Evolutionary conservation across 352 stramenopile genomes (phyloP).

Genomic region (Aphanomyces stellatus): DNA sequence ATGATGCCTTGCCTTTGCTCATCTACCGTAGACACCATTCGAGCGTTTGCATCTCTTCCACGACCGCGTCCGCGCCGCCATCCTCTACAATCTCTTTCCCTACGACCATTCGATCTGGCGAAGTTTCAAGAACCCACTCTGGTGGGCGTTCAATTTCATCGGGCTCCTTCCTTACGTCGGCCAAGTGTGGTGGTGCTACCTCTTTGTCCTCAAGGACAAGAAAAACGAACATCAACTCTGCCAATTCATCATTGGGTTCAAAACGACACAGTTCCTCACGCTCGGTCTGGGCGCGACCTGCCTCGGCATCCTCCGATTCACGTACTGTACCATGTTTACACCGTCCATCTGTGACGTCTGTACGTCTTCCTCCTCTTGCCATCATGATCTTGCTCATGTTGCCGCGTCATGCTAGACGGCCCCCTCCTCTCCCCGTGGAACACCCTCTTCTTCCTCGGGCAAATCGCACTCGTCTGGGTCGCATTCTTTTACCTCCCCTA

Average conservation of each 20-base stretch:
- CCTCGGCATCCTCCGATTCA: constrained; percentile 54
- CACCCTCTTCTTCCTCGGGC: constrained; percentile 72
- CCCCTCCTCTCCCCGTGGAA: constrained; percentile 58
- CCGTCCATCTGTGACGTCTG: constrained; percentile 47
- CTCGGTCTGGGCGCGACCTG: constrained; percentile 65
- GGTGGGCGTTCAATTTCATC: constrained; percentile 62
- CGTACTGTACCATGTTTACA: constrained; percentile 57
- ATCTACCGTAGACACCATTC: background rate
- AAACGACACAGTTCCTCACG: constrained; percentile 85
- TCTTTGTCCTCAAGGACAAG: constrained; percentile 88
- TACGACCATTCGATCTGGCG: constrained; percentile 85
- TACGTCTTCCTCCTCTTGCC: constrained; percentile 10
- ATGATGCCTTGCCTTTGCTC: background rate
- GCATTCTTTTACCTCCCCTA: constrained; percentile 82
- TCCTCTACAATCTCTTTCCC: constrained; percentile 84
- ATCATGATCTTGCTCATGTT: background rate
- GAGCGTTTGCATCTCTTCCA: constrained; percentile 22
- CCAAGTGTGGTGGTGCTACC: constrained; percentile 85
- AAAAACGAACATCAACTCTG: constrained; percentile 89
- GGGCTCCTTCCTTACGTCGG: constrained; percentile 77
- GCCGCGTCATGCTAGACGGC: constrained; percentile 27
- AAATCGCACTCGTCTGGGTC: constrained; percentile 76
- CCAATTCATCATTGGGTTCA: constrained; percentile 89
- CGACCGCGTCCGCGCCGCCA: constrained; percentile 46
- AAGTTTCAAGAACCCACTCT: constrained; percentile 76